Base-by-base conservation (phyloP, 75 land plant genomes). In the Pseudotsuga menziesii region DNA sequence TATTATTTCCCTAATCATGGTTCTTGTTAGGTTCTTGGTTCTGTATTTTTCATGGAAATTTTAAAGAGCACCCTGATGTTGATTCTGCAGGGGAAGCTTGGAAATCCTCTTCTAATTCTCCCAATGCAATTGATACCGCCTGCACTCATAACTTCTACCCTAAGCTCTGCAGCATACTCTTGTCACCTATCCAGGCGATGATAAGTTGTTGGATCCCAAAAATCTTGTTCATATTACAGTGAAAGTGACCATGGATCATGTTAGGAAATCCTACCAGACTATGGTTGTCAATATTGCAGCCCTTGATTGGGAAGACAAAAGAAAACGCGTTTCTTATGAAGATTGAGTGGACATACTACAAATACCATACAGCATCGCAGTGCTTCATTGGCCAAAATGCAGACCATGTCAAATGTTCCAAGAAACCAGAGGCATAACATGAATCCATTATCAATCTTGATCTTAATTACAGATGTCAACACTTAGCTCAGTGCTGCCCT, bases 401-500 rank as follows among this genome's bases (percentile, higher is more conserved):
- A 55, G 32, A 6, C 0, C 5, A 55, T 73, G 29, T 5, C 8
- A 1, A 27, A 44, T 44, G 1, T 44, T 0, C 8, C 8, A 7
- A 6, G 7, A 5, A 44, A 5, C n/a, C n/a, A n/a, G n/a, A n/a
- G n/a, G n/a, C n/a, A n/a, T n/a, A n/a, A n/a, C n/a, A n/a, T n/a
- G 20, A 55, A 69, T 8, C n/a, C 52, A 3, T 11, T 13, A 17
- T 19, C 20, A n/a, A 19, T 59, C 0, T 25, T 25, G 75, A 16
- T 1, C 3, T 23, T 22, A 32, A 54, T 60, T 14, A 80, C 58
- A 14, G 72, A 73, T 20, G 74, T 79, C 35, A 75, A 80, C 32
- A 82, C 86, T 4, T 84, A 80, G 83, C 36, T 78, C 29, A 84
- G 83, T 73, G 75, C 80, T 0, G 80, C 86, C 0, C 55, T 84